Evolutionary conservation across 148 eudicot genomes (phyloP).

Genomic region (Cornus suecica): DNA sequence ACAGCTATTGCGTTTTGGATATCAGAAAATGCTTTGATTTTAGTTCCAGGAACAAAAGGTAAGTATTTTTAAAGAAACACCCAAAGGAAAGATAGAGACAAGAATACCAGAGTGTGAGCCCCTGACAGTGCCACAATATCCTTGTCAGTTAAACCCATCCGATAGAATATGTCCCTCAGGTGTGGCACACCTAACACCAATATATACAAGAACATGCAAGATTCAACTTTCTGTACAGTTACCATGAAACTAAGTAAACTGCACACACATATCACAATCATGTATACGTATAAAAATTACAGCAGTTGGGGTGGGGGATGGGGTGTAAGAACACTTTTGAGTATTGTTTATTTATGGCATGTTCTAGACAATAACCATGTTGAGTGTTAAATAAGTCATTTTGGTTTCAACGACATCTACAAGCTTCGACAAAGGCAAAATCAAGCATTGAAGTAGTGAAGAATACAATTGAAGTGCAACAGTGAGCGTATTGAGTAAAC

Average conservation of each 20-base stretch:
- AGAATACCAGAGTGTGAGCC: conserved; percentile 26
- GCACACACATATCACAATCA: not conserved
- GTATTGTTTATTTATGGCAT: too few relatives aligned
- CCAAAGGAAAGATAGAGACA: not conserved
- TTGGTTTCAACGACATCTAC: too few relatives aligned
- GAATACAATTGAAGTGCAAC: too few relatives aligned
- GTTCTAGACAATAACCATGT: too few relatives aligned
- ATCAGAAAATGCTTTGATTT: not conserved
- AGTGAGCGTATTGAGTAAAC: too few relatives aligned
- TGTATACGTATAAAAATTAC: not conserved
- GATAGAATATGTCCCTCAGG: conserved; percentile 77
- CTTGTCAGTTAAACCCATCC: conserved; percentile 48
- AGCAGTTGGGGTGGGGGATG: too few relatives aligned
- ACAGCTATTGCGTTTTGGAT: not conserved
- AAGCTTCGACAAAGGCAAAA: too few relatives aligned
- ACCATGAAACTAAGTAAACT: not conserved
- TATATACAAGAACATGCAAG: conserved; percentile 12
- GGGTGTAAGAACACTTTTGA: too few relatives aligned
- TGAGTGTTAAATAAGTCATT: too few relatives aligned
- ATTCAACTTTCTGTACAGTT: not conserved
- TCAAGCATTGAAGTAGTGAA: too few relatives aligned
- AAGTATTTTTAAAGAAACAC: not conserved
- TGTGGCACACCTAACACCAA: conserved; percentile 44
- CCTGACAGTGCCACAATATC: conserved; percentile 42
- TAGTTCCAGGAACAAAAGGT: not conserved